Conservation (phyloP, 139 green algal genomes). For the Spirogloea muscicola region DNA sequence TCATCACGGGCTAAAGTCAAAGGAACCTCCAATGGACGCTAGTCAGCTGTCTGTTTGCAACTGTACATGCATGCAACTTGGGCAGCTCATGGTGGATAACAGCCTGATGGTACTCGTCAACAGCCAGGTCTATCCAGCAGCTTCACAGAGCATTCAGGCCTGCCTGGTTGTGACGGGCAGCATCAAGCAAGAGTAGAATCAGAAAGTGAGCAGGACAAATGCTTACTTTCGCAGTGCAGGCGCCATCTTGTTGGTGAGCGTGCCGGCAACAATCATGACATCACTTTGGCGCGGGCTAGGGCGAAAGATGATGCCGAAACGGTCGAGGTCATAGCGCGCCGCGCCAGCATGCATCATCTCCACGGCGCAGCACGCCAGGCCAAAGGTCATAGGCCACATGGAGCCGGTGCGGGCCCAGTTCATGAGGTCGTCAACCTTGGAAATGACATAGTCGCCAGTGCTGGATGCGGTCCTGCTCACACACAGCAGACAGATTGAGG, state of each 20-base stretch:
- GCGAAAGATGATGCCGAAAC: conserved; percentile 96
- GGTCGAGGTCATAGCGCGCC: conserved; percentile 75
- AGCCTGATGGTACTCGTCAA: no score
- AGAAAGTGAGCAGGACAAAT: not conserved
- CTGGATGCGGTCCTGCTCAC: not conserved
- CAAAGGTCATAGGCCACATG: conserved; percentile 97
- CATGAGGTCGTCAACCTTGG: conserved; percentile 72
- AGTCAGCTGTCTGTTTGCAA: no score
- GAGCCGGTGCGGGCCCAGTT: conserved; percentile 83
- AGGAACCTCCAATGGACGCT: no score
- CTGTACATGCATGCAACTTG: no score
- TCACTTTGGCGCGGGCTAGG: conserved; percentile 86
- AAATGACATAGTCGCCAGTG: conserved; percentile 50
- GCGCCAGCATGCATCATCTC: conserved; percentile 92
- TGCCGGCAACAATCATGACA: conserved; percentile 96
- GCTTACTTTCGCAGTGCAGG: conserved; percentile 84
- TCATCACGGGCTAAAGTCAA: no score
- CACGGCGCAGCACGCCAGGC: conserved; percentile 91
- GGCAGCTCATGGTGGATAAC: no score
- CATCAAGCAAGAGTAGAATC: no score
- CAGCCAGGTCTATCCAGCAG: no score
- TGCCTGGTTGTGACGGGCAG: no score
- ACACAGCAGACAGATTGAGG: not conserved
- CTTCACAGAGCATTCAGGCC: no score
- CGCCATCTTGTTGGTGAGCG: conserved; percentile 97